Conservation (phyloP, 257 asterid species). For the Nyctanthes arbortristis region DNA sequence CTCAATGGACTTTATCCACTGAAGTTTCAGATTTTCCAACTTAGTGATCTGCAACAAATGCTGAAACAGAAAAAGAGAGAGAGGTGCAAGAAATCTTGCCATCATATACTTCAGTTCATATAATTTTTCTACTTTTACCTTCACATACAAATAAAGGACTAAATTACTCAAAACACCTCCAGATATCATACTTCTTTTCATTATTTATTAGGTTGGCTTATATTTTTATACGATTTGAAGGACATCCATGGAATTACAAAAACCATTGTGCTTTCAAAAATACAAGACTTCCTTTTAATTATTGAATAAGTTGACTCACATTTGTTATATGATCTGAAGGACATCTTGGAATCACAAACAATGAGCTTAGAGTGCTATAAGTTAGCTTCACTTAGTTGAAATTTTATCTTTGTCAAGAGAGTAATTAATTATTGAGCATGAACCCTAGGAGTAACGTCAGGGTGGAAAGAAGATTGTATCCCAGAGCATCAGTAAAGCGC, state of each 20-base stretch:
- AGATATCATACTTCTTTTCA: conserved; percentile 5
- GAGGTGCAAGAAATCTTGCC: conserved; percentile 1
- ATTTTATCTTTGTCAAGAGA: neutral
- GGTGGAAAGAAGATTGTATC: neutral
- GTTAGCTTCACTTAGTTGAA: neutral
- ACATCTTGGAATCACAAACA: too few relatives aligned
- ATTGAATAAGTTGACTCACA: too few relatives aligned
- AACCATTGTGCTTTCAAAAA: too few relatives aligned
- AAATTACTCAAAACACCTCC: neutral
- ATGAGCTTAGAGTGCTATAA: too few relatives aligned
- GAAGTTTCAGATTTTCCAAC: conserved; percentile 76
- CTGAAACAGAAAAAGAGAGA: conserved; percentile 47
- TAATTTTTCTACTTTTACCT: neutral
- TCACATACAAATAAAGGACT: conserved; percentile 13
- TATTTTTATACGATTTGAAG: conserved; percentile 3
- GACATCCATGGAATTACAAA: conserved; percentile 13
- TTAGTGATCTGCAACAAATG: conserved; percentile 61
- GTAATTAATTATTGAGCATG: neutral
- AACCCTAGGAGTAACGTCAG: neutral
- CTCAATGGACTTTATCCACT: conserved; percentile 81
- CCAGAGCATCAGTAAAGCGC: neutral
- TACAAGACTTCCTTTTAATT: neutral
- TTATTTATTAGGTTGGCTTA: conserved; percentile 2
- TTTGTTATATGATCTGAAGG: too few relatives aligned
- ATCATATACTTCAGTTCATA: neutral